Conservation (phyloP, 1,284 basidiomycete genomes). For the Fomitopsis pinicola region DNA sequence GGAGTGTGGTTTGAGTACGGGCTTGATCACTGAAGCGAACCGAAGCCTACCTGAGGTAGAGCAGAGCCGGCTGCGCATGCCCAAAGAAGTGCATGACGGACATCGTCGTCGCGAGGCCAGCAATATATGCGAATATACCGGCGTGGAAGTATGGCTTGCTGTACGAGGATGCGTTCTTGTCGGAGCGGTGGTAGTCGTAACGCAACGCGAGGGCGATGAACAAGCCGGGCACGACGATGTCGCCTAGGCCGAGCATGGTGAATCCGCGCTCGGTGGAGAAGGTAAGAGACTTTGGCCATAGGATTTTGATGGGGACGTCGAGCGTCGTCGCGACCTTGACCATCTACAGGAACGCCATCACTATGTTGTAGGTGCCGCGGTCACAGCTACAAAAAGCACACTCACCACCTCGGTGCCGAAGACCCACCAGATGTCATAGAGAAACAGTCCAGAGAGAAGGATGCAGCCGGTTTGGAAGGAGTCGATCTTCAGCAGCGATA, state of each 20-base stretch:
- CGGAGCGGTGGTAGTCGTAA: conserved; percentile 67
- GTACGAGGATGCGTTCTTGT: conserved; percentile 34
- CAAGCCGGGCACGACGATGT: conserved; percentile 87
- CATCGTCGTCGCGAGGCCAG: conserved; percentile 81
- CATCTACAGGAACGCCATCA: conserved; percentile 50
- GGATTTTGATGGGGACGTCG: conserved; percentile 91
- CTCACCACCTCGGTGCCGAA: conserved; percentile 78
- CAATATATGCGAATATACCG: conserved; percentile 71
- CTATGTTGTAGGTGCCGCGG: background rate
- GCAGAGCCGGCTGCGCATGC: conserved; percentile 86
- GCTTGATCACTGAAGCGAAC: background rate
- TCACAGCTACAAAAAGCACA: conserved; percentile 8
- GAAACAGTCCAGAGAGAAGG: conserved; percentile 76
- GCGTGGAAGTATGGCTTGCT: conserved; percentile 79
- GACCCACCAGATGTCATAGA: conserved; percentile 92
- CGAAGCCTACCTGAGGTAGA: conserved; percentile 78
- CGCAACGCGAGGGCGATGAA: conserved; percentile 88
- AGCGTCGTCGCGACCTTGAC: conserved; percentile 89
- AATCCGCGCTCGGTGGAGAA: conserved; percentile 61
- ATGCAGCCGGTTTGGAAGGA: conserved; percentile 87
- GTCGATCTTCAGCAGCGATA: conserved; percentile 84
- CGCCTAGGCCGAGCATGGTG: conserved; percentile 92
- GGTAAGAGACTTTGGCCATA: conserved; percentile 76
- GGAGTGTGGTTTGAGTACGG: conserved; percentile 1
- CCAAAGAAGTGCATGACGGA: conserved; percentile 81